Base-by-base conservation (phyloP, 768 basidiomycete genomes). In the Hygrocybe punicea region DNA sequence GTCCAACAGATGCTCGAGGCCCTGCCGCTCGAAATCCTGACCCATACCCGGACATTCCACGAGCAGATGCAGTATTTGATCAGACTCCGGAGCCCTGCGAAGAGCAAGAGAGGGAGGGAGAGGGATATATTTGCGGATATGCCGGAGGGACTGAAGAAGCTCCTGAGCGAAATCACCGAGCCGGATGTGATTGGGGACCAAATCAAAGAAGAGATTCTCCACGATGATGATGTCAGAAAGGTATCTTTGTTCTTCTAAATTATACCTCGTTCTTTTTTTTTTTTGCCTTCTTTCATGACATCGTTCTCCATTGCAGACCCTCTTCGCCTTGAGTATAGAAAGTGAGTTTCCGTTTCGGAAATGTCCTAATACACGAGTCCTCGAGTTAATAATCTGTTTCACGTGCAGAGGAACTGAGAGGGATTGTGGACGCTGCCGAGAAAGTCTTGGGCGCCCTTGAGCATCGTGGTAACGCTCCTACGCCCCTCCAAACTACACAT, bases 141-240 rank as follows among this genome's bases (percentile, higher is more conserved):
- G 5, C 74, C 74, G 7, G 62, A 64, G 2, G 68, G 71, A 3
- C 46, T 76, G 51, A 67, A 58, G 59, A 58, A 64, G 53, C 40
- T 76, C 51, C 60, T 76, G 63, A 63, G 71, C 36, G 72, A 73
- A 54, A 68, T 76, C 11, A 65, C 70, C 2, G 70, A 70, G 8
- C 65, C 66, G n/a, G 69, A 71, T 58, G 66, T 58, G 49, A 51
- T 74, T 16, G 67, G 67, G 9, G 68, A 71, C 60, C 60, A 64
- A 58, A 61, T 72, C 13, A 67, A 69, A 58, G 58, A 62, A 52
- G 72, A 73, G 59, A 69, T 73, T 29, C 57, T 73, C 47, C 66
- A 67, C 45, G 73, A 75, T 50, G 56, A 63, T 21, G 67, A 70
- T 56, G 70, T 69, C 17, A 58, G 73, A 54, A 66, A 71, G 56